Percentiles rank a stretch among this genome's conserved stretches.
Conservation (phyloP, 768 basidiomycete genomes). For the Sistotremastrum suecicum region DNA sequence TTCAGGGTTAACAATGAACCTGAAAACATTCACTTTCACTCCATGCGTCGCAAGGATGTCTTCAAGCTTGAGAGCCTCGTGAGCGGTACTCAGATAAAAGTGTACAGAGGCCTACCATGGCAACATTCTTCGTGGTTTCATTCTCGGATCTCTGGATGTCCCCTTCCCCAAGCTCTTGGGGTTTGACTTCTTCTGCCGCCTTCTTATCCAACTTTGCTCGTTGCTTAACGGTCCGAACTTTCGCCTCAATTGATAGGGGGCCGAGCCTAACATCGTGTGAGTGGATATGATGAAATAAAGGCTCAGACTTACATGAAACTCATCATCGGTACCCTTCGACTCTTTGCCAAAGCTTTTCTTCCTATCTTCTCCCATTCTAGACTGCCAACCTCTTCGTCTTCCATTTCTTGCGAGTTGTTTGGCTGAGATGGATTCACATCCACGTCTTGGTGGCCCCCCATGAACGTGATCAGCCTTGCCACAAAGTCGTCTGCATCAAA, state of each 20-base stretch:
- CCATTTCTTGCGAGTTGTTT: conserved; percentile 33
- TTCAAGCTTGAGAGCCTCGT: conserved; percentile 33
- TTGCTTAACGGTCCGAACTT: conserved; percentile 47
- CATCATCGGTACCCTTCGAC: conserved; percentile 61
- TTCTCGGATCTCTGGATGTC: conserved; percentile 77
- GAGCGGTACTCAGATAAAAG: background rate
- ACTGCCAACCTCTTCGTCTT: conserved; percentile 23
- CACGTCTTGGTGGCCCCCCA: conserved; percentile 54
- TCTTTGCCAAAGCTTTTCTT: conserved; percentile 68
- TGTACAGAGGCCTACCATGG: conserved; percentile 32
- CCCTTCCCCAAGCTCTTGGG: conserved; percentile 70
- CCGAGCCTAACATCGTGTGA: conserved; percentile 58
- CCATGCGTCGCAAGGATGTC: conserved; percentile 36
- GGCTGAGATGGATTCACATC: conserved; percentile 19
- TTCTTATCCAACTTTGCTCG: conserved; percentile 61
- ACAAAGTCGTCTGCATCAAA: conserved; percentile 94
- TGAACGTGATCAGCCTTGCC: conserved; percentile 52
- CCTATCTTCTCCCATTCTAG: conserved; percentile 84
- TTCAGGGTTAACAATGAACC: conserved; percentile 78
- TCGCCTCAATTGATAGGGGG: conserved; percentile 76
- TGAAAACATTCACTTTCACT: conserved; percentile 61
- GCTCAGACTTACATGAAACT: conserved; percentile 67
- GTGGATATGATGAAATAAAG: background rate
- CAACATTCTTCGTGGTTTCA: conserved; percentile 82
- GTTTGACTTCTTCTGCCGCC: conserved; percentile 50